Base-by-base conservation (phyloP, 1,284 basidiomycete genomes). In the Pseudozyma tsukubaensis region DNA sequence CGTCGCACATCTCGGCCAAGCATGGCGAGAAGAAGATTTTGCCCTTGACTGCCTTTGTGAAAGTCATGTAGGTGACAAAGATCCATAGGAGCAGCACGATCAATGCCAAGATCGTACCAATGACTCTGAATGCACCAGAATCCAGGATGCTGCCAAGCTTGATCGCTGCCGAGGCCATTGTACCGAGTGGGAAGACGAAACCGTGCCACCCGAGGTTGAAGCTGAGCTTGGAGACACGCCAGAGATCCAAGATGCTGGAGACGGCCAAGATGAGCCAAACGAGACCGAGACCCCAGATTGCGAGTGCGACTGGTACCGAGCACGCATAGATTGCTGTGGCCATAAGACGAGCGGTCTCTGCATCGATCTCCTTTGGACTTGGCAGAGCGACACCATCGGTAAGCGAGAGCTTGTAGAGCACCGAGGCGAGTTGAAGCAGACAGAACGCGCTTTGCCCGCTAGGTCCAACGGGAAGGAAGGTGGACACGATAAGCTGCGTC, bases 381-480 rank as follows among this genome's bases (percentile, higher is more conserved):
- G 54, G 35, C 2, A 78, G 50, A 16, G 66, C 50, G 18, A 56
- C 50, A 19, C 65, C 59, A 11, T 67, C 48, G 14, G 47, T 44
- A 3, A 50, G 44, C 12, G 40, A n/a, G 8, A 82, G 34, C 18
- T 72, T 60, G 47, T 56, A 58, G 10, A 79, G 53, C 1, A 69
- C 59, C 3, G 59, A 61, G 2, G 78, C 53, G 48, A 90, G 86
- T 3, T 88, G 74, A 8, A 91, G 84, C 39, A 90, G 83, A 0
- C 88, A 89, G 80, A 88, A 91, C 0, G 88, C 88, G 24, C 89
- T 89, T 75, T 87, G 91, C 7, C 90, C 91, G 52, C 89, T 86
- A 0, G 87, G 87, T 11, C 88, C 88, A 1, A 89, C 78, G 1
- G 88, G 88, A 5, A 89, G 77, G 82, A 92, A 92, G 8, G 89